Percentiles rank a stretch among this genome's conserved stretches.
Conservation (phyloP, 768 basidiomycete genomes). For the Lactarius deliciosus region DNA sequence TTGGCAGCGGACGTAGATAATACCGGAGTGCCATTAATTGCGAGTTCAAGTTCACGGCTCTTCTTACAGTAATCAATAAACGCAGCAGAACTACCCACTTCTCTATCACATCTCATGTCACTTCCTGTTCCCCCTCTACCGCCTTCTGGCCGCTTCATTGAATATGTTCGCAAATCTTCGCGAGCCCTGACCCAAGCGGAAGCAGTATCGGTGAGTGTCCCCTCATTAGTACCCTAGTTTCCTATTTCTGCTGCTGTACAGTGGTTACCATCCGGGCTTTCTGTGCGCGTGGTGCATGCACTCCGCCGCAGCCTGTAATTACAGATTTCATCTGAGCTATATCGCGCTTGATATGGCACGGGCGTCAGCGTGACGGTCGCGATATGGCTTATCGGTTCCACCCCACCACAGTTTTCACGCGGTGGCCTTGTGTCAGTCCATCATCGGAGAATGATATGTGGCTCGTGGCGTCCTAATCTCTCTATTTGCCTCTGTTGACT, state of each 20-base stretch:
- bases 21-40: not conserved
- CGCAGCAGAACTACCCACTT: not conserved
- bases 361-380: slow-evolving; percentile 7
- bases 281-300: not conserved
- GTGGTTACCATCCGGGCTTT: slow-evolving; percentile 3
- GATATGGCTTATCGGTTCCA: slow-evolving; percentile 7
- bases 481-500: not conserved
- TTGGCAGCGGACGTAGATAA: not conserved
- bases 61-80: not conserved
- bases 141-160: slow-evolving; percentile 47
- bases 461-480: slow-evolving; percentile 19
- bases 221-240: not conserved
- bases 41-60: not conserved
- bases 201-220: slow-evolving; percentile 51
- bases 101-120: slow-evolving; percentile 13
- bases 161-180: slow-evolving; percentile 55
- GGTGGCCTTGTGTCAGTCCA: not conserved
- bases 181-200: slow-evolving; percentile 46
- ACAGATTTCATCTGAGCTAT: not conserved
- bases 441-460: slow-evolving; percentile 6
- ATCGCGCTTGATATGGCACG: not conserved
- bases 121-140: slow-evolving; percentile 39
- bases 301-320: not conserved
- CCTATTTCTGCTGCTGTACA: slow-evolving; percentile 3
- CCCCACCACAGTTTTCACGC: not conserved